Evolutionary conservation across 31 red algal species (phyloP).

Genomic region (Asparagopsis taxiformis): DNA sequence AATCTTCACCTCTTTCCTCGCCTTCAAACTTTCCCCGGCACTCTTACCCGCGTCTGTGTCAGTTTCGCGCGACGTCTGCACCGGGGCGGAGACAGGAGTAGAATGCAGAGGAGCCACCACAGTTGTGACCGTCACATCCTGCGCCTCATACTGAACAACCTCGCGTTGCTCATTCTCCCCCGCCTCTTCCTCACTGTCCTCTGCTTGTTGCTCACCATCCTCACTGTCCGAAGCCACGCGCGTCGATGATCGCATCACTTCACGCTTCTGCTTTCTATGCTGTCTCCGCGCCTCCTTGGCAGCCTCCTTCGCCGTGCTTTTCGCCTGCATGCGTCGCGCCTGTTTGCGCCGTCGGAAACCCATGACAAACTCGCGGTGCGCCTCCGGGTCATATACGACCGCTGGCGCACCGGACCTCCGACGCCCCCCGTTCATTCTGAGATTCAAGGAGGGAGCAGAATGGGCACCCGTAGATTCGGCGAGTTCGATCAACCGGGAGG

Average conservation of each 20-base stretch:
- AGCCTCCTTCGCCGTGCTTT: constrained; percentile 6
- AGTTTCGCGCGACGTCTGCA: background rate
- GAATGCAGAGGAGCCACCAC: constrained; percentile 44
- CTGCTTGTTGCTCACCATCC: constrained; percentile 14
- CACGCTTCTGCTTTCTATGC: constrained; percentile 30
- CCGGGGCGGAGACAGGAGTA: background rate
- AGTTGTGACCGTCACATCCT: constrained; percentile 42
- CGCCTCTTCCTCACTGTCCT: background rate
- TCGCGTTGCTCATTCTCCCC: background rate
- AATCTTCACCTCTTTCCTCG: background rate
- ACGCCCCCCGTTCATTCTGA: no score
- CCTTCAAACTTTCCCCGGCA: background rate
- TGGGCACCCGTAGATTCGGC: no score
- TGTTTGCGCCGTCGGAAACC: constrained; percentile 66
- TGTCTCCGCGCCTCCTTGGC: constrained; percentile 48
- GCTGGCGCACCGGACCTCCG: no score
- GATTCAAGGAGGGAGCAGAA: no score
- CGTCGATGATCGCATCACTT: constrained; percentile 7
- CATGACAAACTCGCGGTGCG: constrained; percentile 76
- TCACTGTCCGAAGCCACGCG: constrained; percentile 8
- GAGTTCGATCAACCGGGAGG: no score
- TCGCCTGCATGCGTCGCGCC: constrained; percentile 38
- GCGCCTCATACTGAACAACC: constrained; percentile 16
- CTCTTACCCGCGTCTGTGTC: background rate
- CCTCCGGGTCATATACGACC: constrained; percentile 3